phyloP scores from a whole-genome alignment of 2,329 filamentous ascomycete species.

The Cucurbitaria berberidis region DNA sequence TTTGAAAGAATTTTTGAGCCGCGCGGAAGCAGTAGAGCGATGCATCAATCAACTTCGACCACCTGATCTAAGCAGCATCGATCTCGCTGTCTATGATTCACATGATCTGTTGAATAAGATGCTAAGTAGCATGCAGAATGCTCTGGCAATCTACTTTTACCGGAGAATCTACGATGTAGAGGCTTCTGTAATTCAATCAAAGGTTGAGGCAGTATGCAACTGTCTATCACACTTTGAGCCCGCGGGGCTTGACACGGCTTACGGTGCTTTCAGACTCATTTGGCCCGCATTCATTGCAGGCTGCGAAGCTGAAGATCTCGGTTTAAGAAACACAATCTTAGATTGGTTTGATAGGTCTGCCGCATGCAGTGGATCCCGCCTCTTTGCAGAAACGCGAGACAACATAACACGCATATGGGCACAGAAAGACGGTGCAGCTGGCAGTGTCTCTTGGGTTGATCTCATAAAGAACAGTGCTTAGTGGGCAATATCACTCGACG shows the following conservation, averaged over 20 bases:
- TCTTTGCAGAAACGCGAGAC: constrained; percentile 35
- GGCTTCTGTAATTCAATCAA: constrained; percentile 50
- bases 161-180: constrained; percentile 52
- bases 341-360: constrained; percentile 43
- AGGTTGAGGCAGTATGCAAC: constrained; percentile 48
- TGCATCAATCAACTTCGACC: constrained; percentile 33
- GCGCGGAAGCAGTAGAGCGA: constrained; percentile 44
- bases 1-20: constrained; percentile 40
- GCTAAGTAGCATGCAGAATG: constrained; percentile 51
- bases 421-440: constrained; percentile 17
- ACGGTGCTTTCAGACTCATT: constrained; percentile 48
- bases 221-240: constrained; percentile 46
- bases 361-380: constrained; percentile 40
- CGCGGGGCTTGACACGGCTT: constrained; percentile 39
- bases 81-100: not conserved
- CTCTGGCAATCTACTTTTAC: constrained; percentile 56
- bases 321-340: constrained; percentile 46
- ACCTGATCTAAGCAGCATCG: not conserved
- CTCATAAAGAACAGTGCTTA: constrained; percentile 1
- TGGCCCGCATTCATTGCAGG: constrained; percentile 56
- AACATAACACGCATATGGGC: constrained; percentile 41
- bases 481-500: too few species aligned
- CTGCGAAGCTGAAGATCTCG: constrained; percentile 50
- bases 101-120: constrained; percentile 34
- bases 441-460: constrained; percentile 8